A percentile compares a stretch with the other conserved stretches of the same genome.
Conservation (phyloP, 257 asterid genomes). For the Ligustrum vulgare region DNA sequence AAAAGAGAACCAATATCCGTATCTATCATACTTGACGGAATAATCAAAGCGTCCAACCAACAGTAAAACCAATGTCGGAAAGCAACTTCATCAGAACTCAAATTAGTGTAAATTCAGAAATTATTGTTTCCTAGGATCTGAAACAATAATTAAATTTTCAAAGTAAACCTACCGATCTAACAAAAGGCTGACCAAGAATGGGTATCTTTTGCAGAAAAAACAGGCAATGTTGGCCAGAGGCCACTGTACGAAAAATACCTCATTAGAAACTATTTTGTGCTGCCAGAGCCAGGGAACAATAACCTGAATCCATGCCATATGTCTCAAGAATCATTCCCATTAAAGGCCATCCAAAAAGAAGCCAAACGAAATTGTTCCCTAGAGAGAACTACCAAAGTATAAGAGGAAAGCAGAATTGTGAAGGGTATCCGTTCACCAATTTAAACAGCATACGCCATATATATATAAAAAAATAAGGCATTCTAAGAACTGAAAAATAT, state of each 20-base stretch:
- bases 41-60: neutral
- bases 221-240: conserved; percentile 95
- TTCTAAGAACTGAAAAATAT: too few species aligned
- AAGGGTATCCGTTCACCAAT: conserved; percentile 68
- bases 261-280: conserved; percentile 15
- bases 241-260: conserved; percentile 58
- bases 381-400: conserved; percentile 14
- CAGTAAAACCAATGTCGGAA: neutral
- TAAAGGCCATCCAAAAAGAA: conserved; percentile 95
- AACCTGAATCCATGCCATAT: conserved; percentile 98
- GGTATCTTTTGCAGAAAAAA: conserved; percentile 89
- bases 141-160: neutral
- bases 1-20: neutral
- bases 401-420: conserved; percentile 26
- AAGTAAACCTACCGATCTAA: conserved; percentile 75
- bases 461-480: too few species aligned
- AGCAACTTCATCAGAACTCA: neutral
- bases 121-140: neutral
- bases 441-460: neutral
- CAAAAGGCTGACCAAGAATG: conserved; percentile 75
- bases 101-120: neutral
- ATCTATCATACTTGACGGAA: neutral
- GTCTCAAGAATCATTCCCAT: conserved; percentile 93
- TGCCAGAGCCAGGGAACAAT: conserved; percentile 8
- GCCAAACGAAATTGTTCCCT: conserved; percentile 87